Conservation (phyloP, 306 rosid species). For the Quillaja saponaria region DNA sequence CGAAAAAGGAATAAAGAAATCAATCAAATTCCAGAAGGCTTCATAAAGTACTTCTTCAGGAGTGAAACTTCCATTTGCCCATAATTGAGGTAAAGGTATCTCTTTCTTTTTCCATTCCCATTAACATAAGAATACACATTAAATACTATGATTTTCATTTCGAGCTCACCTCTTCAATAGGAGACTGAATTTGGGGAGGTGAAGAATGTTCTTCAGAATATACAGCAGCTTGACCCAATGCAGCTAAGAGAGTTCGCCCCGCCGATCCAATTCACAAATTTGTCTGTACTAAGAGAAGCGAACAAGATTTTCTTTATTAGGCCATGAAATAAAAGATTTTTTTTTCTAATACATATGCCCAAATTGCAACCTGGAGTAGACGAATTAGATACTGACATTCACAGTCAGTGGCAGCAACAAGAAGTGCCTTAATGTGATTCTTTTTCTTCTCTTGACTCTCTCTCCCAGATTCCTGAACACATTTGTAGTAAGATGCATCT, state of each 20-base stretch:
- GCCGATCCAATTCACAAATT: constrained; percentile 88
- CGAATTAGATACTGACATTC: constrained; percentile 88
- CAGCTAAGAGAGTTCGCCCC: constrained; percentile 89
- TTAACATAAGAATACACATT: no score
- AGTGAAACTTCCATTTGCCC: no score
- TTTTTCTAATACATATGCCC: not conserved
- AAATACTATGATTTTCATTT: no score
- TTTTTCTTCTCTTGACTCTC: constrained; percentile 94
- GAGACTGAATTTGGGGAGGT: constrained; percentile 64
- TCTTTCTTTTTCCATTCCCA: no score
- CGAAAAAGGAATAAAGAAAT: no score
- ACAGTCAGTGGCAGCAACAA: constrained; percentile 90
- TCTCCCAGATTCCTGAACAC: constrained; percentile 83
- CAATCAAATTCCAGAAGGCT: no score
- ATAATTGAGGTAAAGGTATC: no score
- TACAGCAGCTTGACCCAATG: constrained; percentile 90
- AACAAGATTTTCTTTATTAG: no score
- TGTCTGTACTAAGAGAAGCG: constrained; percentile 33
- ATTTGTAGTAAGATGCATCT: constrained; percentile 23
- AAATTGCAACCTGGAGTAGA: constrained; percentile 72
- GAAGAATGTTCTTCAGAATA: constrained; percentile 66
- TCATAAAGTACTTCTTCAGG: no score
- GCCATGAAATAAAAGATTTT: no score
- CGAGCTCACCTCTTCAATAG: constrained; percentile 70
- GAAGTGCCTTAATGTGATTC: constrained; percentile 78